A percentile compares a stretch with the other conserved stretches of the same genome.
phyloP scores from a whole-genome alignment of 345 rosid genomes.

The Geranium brycei region DNA sequence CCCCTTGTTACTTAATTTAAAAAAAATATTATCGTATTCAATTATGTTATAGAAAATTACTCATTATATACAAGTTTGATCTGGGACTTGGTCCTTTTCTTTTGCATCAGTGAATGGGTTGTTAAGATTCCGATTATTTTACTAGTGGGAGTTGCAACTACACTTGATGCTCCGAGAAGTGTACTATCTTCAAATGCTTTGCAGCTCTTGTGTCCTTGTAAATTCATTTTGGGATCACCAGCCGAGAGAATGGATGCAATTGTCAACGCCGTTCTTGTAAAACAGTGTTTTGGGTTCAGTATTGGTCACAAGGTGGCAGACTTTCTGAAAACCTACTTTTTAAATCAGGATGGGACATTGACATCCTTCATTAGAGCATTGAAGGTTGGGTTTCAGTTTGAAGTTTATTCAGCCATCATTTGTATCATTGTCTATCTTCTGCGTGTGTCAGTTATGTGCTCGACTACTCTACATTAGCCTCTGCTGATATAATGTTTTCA shows the following conservation, averaged over 20 bases:
- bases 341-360: conserved; percentile 72
- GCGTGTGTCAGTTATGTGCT: conserved; percentile 3
- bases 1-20: too few species aligned
- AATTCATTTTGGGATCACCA: conserved; percentile 67
- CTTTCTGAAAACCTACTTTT: conserved; percentile 67
- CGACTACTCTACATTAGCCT: conserved; percentile 2
- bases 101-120: conserved; percentile 64
- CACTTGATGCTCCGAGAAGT: conserved; percentile 53
- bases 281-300: conserved; percentile 58
- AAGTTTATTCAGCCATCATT: conserved; percentile 1
- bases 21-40: background rate
- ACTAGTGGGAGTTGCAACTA: conserved; percentile 82
- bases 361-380: conserved; percentile 75
- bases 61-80: background rate
- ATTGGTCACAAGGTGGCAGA: conserved; percentile 61
- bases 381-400: conserved; percentile 42
- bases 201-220: conserved; percentile 48
- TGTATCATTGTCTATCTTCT: background rate
- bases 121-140: conserved; percentile 64
- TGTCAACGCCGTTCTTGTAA: conserved; percentile 62
- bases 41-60: background rate
- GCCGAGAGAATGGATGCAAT: conserved; percentile 77
- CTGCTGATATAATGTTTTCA: conserved; percentile 14
- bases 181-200: conserved; percentile 49
- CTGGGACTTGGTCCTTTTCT: conserved; percentile 3